phyloP scores from a whole-genome alignment of 225 moss, liverwort and hornwort genomes.

The Marchantia polymorpha region DNA sequence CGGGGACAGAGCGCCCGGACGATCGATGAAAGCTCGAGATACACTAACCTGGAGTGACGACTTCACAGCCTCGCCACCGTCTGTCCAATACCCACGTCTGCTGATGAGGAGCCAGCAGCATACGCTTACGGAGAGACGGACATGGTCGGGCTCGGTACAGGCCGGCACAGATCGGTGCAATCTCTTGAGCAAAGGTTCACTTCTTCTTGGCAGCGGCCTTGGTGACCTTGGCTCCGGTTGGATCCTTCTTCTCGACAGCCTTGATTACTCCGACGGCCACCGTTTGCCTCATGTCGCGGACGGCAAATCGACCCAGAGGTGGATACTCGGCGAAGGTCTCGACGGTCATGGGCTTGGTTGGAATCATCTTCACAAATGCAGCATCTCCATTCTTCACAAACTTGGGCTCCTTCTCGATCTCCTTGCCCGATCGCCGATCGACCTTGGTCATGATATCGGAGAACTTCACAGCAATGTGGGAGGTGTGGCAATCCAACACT shows the following conservation, averaged over 20 bases:
- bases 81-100: conserved; percentile 36
- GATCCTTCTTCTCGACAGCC: conserved; percentile 54
- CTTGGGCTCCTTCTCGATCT: conserved; percentile 67
- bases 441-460: conserved; percentile 57
- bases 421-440: conserved; percentile 57
- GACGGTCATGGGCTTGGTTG: conserved; percentile 65
- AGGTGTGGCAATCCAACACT: conserved; percentile 61
- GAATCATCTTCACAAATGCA: conserved; percentile 68
- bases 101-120: conserved; percentile 30
- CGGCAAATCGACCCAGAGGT: conserved; percentile 61
- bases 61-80: conserved; percentile 36
- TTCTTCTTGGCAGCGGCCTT: conserved; percentile 56
- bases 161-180: neutral
- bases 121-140: conserved; percentile 1
- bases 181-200: conserved; percentile 24
- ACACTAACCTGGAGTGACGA: conserved; percentile 13
- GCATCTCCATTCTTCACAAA: conserved; percentile 72
- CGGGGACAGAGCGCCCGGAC: too few relatives aligned
- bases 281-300: conserved; percentile 54
- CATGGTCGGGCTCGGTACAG: neutral
- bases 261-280: conserved; percentile 55
- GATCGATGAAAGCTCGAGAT: too few relatives aligned
- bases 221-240: conserved; percentile 45
- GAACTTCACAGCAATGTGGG: conserved; percentile 61
- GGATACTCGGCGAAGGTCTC: conserved; percentile 67